Evolutionary conservation across 2,329 filamentous ascomycete genomes (phyloP).

Genomic region (Claviceps maximensis): DNA sequence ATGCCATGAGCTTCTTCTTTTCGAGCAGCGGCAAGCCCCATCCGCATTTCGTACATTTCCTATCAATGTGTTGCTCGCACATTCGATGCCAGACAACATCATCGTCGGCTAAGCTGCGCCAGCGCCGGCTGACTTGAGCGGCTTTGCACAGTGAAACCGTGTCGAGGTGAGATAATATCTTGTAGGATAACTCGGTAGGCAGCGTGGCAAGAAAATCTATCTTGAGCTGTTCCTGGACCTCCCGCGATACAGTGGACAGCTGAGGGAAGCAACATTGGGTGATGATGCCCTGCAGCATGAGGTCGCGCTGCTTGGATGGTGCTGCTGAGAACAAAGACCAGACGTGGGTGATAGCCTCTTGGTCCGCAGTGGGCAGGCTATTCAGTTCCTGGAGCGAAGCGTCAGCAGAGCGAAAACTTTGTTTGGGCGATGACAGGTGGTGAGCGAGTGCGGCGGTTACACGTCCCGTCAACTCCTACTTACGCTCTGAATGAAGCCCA

Average conservation of each 20-base stretch:
- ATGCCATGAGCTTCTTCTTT: slow-evolving; percentile 72
- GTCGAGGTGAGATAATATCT: slow-evolving; percentile 85
- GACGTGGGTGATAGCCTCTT: slow-evolving; percentile 91
- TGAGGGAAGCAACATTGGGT: slow-evolving; percentile 97
- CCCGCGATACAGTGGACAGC: slow-evolving; percentile 79
- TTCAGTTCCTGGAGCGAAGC: slow-evolving; percentile 57
- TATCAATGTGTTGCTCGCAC: slow-evolving; percentile 93
- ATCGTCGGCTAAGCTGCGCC: slow-evolving; percentile 85
- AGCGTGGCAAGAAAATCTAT: slow-evolving; percentile 91
- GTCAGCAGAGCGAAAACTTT: background rate
- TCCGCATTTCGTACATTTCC: slow-evolving; percentile 88
- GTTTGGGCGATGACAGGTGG: background rate
- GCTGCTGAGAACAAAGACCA: slow-evolving; percentile 97
- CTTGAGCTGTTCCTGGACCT: slow-evolving; percentile 87
- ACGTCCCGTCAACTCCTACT: too few relatives aligned
- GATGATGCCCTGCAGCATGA: slow-evolving; percentile 94
- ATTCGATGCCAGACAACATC: slow-evolving; percentile 95
- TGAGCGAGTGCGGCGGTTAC: background rate
- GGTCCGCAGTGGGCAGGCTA: slow-evolving; percentile 67
- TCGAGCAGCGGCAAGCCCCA: slow-evolving; percentile 89
- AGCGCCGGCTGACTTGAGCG: slow-evolving; percentile 80
- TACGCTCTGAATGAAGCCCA: slow-evolving; percentile 87
- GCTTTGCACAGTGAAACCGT: slow-evolving; percentile 92
- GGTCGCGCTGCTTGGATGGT: slow-evolving; percentile 80
- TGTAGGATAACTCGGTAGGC: slow-evolving; percentile 81